These are phyloP conservation scores for Debaryomyces subglobosus DNA, from an alignment of 1,139 yeast species.

Conservation along the genomic window DNA sequence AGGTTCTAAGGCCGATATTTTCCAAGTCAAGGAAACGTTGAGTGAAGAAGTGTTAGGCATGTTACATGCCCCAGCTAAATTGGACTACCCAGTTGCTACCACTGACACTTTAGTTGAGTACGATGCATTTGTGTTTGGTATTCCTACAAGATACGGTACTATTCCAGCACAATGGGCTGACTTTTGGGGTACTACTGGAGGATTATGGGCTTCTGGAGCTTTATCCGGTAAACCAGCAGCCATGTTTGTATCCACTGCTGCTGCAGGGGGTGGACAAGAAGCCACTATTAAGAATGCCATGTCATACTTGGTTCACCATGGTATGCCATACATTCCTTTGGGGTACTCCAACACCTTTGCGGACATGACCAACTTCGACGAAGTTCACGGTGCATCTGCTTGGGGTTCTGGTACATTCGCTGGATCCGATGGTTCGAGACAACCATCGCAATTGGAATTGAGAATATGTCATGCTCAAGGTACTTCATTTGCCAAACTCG, in stretches of 20 bases:
- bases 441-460: conserved; percentile 42
- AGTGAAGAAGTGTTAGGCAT: conserved; percentile 39
- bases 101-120: conserved; percentile 38
- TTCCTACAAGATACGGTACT: conserved; percentile 55
- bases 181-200: conserved; percentile 52
- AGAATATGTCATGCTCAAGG: conserved; percentile 47
- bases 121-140: conserved; percentile 53
- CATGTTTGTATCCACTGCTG: conserved; percentile 48
- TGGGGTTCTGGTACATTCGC: conserved; percentile 58
- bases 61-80: conserved; percentile 49
- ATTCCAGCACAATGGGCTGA: conserved; percentile 49
- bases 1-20: conserved; percentile 37
- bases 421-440: conserved; percentile 52
- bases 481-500: conserved; percentile 38
- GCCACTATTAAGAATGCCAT: conserved; percentile 40
- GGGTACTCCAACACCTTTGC: conserved; percentile 44
- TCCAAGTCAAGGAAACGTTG: conserved; percentile 56
- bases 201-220: conserved; percentile 54
- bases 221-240: conserved; percentile 52
- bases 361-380: conserved; percentile 36
- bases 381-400: conserved; percentile 51
- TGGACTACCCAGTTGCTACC: conserved; percentile 44
- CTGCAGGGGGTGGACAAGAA: conserved; percentile 54
- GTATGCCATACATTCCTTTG: conserved; percentile 52
- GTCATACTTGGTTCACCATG: conserved; percentile 50